These are phyloP conservation scores for Fusarium aywerte DNA, from an alignment of 2,329 filamentous ascomycete species.

Conservation along the genomic window DNA sequence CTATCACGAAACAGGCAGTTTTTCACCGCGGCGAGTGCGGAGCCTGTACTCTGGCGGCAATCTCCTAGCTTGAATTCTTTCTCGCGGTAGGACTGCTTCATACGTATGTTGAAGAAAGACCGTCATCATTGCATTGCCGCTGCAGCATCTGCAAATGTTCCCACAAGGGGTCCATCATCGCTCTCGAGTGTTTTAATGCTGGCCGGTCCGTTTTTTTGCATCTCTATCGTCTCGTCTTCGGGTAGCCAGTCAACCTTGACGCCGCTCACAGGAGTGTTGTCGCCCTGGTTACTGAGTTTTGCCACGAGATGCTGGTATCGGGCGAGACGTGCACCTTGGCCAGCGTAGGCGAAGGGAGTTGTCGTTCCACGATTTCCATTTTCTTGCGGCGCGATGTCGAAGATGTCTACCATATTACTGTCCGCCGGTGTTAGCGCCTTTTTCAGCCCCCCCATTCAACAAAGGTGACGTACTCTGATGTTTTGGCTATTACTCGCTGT, in stretches of 20 bases:
- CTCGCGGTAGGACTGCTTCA: not conserved
- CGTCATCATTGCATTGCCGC: slow-evolving; percentile 58
- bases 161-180: slow-evolving; percentile 60
- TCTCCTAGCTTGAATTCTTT: slow-evolving; percentile 2
- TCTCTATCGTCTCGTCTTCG: slow-evolving; percentile 62
- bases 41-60: not conserved
- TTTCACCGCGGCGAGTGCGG: slow-evolving; percentile 21
- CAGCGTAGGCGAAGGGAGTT: slow-evolving; percentile 60
- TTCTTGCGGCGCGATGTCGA: slow-evolving; percentile 69
- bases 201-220: slow-evolving; percentile 53
- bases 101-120: not conserved
- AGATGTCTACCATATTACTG: slow-evolving; percentile 75
- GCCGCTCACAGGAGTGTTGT: slow-evolving; percentile 54
- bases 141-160: slow-evolving; percentile 70
- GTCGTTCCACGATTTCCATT: slow-evolving; percentile 50
- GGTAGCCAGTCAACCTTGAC: slow-evolving; percentile 66
- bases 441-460: not conserved
- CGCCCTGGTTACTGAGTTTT: slow-evolving; percentile 63
- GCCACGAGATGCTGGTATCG: slow-evolving; percentile 72
- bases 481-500: slow-evolving; percentile 71
- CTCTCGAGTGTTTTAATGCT: slow-evolving; percentile 51
- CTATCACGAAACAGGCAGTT: slow-evolving; percentile 7
- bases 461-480: slow-evolving; percentile 65
- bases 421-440: slow-evolving; percentile 22
- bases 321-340: slow-evolving; percentile 65